Evolutionary conservation across 805 yeast genomes (phyloP), one percentile per base, ranked within the genome.

Genomic region (Yamadazyma sp.): DNA sequence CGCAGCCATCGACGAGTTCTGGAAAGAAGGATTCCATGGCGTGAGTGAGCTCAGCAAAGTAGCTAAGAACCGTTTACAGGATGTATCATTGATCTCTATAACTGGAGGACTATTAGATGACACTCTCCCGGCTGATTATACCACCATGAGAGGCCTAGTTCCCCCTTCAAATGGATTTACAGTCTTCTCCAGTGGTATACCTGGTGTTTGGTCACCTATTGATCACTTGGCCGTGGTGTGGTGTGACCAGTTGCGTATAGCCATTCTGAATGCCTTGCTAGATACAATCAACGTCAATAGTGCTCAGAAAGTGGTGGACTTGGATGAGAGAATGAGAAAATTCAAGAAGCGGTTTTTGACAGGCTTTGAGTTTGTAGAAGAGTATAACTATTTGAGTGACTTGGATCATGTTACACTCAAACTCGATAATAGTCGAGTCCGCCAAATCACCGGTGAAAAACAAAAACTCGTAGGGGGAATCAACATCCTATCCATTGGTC

Each of bases 221-320:
- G 98, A 91, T 59, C 99, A 91, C 62, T 71, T 88, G 46, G 97
- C 98, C 0, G 81, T 93, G 32, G 95, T 91, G 2, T 91, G 99
- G 99, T 91, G 99, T 60, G 85, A 81, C 44, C 97, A 91, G 57
- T 62, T 90, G 25, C 72, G 97, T 36, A 68, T 74, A 36, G 75
- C 71, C 11, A 47, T 91, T 1, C 82, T 86, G 6, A 62, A 63
- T 34, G 64, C 80, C 0, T 53, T 93, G 24, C 60, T 84, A 32
- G 82, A 77, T 20, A 67, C 84, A 9, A 73, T 78, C 2, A 84
- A 87, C 49, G 60, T 57, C 16, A 45, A 54, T 0, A 55, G 67
- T 0, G 65, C 78, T 0, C 35, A 50, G 7, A 77, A 75, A 48
- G 84, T 93, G 0, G 64, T 66, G 35, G 56, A 78, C 0, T 60